These are phyloP conservation scores for Rhizophagus clarus DNA, from an alignment of 192 early-diverging fungal genomes.

Conservation along the genomic window DNA sequence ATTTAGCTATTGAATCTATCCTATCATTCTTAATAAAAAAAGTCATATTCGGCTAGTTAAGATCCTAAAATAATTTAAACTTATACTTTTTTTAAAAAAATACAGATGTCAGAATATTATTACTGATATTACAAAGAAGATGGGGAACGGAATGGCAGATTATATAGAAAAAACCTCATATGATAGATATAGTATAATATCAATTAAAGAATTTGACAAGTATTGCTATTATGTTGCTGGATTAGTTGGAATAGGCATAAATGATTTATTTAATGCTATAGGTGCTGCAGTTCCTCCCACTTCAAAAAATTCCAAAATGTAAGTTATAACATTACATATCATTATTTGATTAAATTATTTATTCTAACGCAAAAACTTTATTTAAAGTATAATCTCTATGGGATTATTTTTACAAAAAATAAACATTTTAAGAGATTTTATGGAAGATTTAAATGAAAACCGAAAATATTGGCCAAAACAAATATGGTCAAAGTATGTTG, in stretches of 20 bases:
- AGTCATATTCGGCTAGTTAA: no score
- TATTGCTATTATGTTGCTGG: constrained; percentile 99
- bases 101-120: constrained; percentile 81
- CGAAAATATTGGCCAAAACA: constrained; percentile 95
- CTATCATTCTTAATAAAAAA: not conserved
- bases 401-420: constrained; percentile 98
- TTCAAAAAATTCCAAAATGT: not conserved
- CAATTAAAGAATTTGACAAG: constrained; percentile 88
- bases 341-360: not conserved
- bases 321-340: not conserved
- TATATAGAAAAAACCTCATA: constrained; percentile 62
- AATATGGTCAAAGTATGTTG: constrained; percentile 86
- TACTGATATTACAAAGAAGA: constrained; percentile 85
- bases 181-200: constrained; percentile 54
- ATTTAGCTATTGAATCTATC: not conserved
- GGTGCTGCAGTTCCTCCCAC: constrained; percentile 68
- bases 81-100: not conserved
- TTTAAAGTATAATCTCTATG: constrained; percentile 53
- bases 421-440: constrained; percentile 95
- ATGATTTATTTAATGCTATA: constrained; percentile 84
- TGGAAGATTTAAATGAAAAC: constrained; percentile 87
- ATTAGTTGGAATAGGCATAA: constrained; percentile 91
- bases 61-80: not conserved
- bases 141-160: constrained; percentile 96
- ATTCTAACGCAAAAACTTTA: not conserved